A percentile compares a stretch with the other conserved stretches of the same genome.
phyloP scores from a whole-genome alignment of 2,329 filamentous ascomycete genomes.

The Diaporthe vexans region DNA sequence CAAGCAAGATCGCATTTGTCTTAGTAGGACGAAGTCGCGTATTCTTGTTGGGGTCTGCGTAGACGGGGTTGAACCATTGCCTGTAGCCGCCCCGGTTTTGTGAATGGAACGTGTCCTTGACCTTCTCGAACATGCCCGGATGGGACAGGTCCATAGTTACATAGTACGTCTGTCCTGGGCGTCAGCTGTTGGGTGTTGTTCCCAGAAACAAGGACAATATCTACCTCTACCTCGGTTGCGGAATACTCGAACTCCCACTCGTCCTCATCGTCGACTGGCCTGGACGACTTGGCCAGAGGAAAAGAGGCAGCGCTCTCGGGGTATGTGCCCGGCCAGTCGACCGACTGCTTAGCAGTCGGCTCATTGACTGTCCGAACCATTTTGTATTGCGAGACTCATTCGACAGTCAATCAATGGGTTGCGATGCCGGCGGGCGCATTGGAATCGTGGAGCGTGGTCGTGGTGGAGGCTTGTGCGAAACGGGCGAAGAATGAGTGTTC shows the following conservation, averaged over 20 bases:
- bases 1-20: slow-evolving; percentile 42
- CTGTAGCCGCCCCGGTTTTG: slow-evolving; percentile 62
- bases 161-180: slow-evolving; percentile 70
- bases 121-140: slow-evolving; percentile 65
- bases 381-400: neutral
- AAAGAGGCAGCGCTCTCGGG: slow-evolving; percentile 35
- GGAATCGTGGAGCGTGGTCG: neutral
- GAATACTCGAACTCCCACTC: slow-evolving; percentile 80
- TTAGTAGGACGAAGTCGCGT: slow-evolving; percentile 40
- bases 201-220: neutral
- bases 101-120: slow-evolving; percentile 55
- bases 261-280: slow-evolving; percentile 60
- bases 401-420: neutral
- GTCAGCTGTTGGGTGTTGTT: neutral
- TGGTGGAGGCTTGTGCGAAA: neutral
- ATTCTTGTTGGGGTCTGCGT: slow-evolving; percentile 42
- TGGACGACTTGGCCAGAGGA: slow-evolving; percentile 32
- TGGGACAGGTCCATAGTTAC: slow-evolving; percentile 74
- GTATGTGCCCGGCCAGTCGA: slow-evolving; percentile 37
- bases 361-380: slow-evolving; percentile 36
- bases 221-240: slow-evolving; percentile 72
- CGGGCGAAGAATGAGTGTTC: neutral
- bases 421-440: too few species aligned
- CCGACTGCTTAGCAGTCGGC: slow-evolving; percentile 40
- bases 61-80: slow-evolving; percentile 53